Evolutionary conservation across 2,329 filamentous ascomycete genomes (phyloP), one percentile per base, ranked within the genome.

Genomic region (Fusarium pseudoanthophilum): DNA sequence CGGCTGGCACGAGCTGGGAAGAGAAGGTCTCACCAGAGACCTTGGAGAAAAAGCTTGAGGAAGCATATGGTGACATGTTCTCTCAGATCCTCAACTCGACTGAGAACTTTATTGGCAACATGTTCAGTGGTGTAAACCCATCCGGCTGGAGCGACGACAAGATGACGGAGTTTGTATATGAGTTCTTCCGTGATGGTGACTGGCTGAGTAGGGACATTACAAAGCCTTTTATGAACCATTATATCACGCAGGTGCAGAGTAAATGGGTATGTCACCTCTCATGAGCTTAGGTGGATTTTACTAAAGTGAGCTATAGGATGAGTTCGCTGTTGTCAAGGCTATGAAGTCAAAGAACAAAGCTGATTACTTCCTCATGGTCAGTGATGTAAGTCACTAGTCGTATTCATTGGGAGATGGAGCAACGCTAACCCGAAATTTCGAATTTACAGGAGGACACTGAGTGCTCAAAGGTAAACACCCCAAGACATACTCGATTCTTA

Each of bases 401-500:
- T n/a, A 2, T 14, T 8, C 21, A 8, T 40, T n/a, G 0, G 14
- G 1, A 11, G 4, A 40, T 21, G 7, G 8, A 11, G 14, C 21
- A 40, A 40, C 8, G n/a, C 39, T 42, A 7, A 42, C 13, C n/a
- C n/a, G 7, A 32, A 2, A 42, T 2, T 6, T n/a, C 4, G 4
- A 18, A 13, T 0, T 14, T 10, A 1, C n/a, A 45, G 43, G 43
- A 45, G 20, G 43, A 45, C 11, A 45, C 43, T 9, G 16, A 45
- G 24, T 45, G 24, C 26, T 20, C 43, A 9, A 45, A 26, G 43
- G 43, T 26, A 14, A 45, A 0, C 13, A 45, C 13, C 3, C 11
- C 26, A 8, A 20, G 7, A 5, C 3, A 6, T 20, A 4, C 1
- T 14, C 7, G 4, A 20, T 20, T 13, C n/a, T 6, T 0, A 0